Percentiles rank a stretch among this genome's conserved stretches.
These are phyloP conservation scores for Davidsoniella virescens DNA, from an alignment of 2,329 filamentous ascomycete species.

Conservation along the genomic window DNA sequence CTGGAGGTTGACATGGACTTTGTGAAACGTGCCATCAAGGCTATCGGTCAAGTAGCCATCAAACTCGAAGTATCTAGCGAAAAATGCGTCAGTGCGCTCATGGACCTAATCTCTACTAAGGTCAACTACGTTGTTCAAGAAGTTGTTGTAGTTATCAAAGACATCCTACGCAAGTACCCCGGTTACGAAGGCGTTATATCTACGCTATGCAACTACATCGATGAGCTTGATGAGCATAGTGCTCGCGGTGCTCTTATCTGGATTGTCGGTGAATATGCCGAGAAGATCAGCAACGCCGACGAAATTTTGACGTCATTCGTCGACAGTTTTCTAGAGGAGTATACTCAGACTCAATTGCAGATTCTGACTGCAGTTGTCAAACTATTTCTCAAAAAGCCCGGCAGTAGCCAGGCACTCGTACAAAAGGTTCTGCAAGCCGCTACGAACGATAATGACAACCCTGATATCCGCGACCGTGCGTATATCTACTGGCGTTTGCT, in stretches of 20 bases:
- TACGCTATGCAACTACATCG: conserved; percentile 88
- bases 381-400: conserved; percentile 90
- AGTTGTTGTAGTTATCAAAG: conserved; percentile 96
- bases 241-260: conserved; percentile 86
- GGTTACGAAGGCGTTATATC: conserved; percentile 97
- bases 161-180: conserved; percentile 93
- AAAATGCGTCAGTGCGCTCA: conserved; percentile 82
- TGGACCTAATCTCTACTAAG: conserved; percentile 92
- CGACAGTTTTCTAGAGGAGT: conserved; percentile 89
- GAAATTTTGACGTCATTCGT: conserved; percentile 86
- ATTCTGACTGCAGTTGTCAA: conserved; percentile 96
- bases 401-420: conserved; percentile 76
- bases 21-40: conserved; percentile 80
- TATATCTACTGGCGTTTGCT: conserved; percentile 97
- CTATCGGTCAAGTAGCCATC: conserved; percentile 94
- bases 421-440: conserved; percentile 88
- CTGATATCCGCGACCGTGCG: conserved; percentile 88
- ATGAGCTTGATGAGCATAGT: conserved; percentile 87
- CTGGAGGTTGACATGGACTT: conserved; percentile 99
- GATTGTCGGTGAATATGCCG: conserved; percentile 97
- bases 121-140: conserved; percentile 99
- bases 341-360: conserved; percentile 95
- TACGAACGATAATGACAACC: conserved; percentile 91
- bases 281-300: conserved; percentile 98
- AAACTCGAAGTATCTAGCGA: conserved; percentile 94